Evolutionary conservation across 805 yeast genomes (phyloP), one percentile per base, ranked within the genome.

Genomic region (Starmerella sp.): DNA sequence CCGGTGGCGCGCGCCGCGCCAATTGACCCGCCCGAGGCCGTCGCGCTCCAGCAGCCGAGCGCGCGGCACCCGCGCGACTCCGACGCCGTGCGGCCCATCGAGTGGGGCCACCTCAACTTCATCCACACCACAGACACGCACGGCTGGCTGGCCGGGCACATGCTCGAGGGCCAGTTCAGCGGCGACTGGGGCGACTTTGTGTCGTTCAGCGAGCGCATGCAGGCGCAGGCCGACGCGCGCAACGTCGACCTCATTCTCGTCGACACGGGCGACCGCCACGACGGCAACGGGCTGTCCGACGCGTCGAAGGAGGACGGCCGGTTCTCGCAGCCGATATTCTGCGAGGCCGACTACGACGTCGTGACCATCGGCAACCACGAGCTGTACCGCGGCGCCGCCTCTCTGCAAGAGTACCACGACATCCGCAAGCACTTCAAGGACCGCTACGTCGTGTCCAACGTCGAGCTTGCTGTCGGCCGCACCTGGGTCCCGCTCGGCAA

Each of bases 91-190:
- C 69, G 93, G 51, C 77, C 78, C n/a, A 63, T 89, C 34, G 64
- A 68, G 10, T 75, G 89, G 77, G 89, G 90, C 0, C 79, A 82
- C 54, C 55, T 93, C 48, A 91, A 93, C 70, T 86, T 93, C 62
- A 64, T 91, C 30, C 97, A 91, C 65, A 90, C 97, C 0, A 93
- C 98, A 0, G 98, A 93, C 64, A 91, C 97, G 2, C 98, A 93
- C 68, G 97, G 75, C 35, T 93, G 98, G 98, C 79, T 84, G 59
- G 82, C 91, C 5, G 97, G 97, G 0, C 98, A 91, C 71, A 63
- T 80, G 41, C 81, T 82, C 60, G 97, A 90, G 67, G 74, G 77
- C 32, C 51, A 60, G 46, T 64, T 64, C 54, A 56, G 66, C 49
- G 91, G 84, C 7, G 86, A 89, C 66, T 90, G 96, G 96, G 97